A percentile compares a stretch with the other conserved stretches of the same genome.
These are phyloP conservation scores for Senecio squalidus DNA, from an alignment of 140 eudicot genomes.

Conservation along the genomic window DNA sequence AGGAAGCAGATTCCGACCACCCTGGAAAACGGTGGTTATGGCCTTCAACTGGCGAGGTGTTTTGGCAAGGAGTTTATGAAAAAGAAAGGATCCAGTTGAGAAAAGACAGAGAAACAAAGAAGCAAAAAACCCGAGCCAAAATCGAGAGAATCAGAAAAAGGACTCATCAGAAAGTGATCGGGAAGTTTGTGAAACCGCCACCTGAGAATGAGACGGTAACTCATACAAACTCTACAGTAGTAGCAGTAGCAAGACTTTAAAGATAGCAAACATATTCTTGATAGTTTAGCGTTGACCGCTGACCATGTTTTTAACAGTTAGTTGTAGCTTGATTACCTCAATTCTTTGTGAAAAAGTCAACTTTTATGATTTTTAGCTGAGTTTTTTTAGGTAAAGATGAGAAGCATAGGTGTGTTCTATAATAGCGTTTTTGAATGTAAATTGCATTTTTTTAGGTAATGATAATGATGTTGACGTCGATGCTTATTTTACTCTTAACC, in stretches of 20 bases:
- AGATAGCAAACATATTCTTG: constrained; percentile 30
- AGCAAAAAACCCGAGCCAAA: constrained; percentile 63
- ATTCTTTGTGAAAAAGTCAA: constrained; percentile 18
- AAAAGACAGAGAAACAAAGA: constrained; percentile 56
- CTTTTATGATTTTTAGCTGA: neutral
- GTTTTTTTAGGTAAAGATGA: constrained; percentile 6
- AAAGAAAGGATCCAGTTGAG: constrained; percentile 54
- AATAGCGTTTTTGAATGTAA: constrained; percentile 23
- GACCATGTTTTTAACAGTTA: constrained; percentile 15
- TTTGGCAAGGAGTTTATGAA: constrained; percentile 82
- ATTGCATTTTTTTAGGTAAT: constrained; percentile 12
- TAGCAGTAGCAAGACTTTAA: constrained; percentile 15
- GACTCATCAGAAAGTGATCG: constrained; percentile 61
- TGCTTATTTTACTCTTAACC: constrained; percentile 26
- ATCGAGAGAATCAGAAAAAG: constrained; percentile 57
- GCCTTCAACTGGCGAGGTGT: constrained; percentile 93
- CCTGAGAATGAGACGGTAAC: constrained; percentile 26
- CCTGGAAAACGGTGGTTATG: constrained; percentile 62
- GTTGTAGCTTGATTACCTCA: constrained; percentile 23
- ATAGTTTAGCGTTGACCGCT: neutral
- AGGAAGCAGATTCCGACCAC: constrained; percentile 55
- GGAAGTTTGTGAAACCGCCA: constrained; percentile 79
- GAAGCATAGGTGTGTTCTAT: constrained; percentile 14
- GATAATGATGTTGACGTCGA: constrained; percentile 8
- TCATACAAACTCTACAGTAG: constrained; percentile 19